Evolutionary conservation across 306 rosid species (phyloP), one percentile per base, ranked within the genome.

Genomic region (Quercus bicolor): DNA sequence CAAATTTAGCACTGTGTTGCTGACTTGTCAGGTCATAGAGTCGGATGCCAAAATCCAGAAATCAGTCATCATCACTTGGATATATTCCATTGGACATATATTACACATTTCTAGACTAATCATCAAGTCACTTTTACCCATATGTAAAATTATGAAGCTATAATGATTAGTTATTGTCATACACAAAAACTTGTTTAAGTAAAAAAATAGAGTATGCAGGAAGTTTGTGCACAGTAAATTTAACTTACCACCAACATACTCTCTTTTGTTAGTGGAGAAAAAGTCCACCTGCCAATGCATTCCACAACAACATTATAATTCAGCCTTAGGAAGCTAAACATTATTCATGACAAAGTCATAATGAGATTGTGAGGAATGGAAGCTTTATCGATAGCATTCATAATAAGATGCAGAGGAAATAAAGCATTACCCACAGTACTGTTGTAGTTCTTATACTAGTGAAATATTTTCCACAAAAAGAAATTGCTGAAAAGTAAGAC

Each of bases 211-310:
- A 10, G 53, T 48, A 48, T 48, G 53, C 53, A 48, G 14, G 53
- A 48, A 48, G 53, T 48, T 48, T 48, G 53, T 48, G 53, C 53
- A 48, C 53, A 3, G 53, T 48, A 48, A 48, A 12, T 48, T 48
- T 48, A 3, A 48, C 53, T 48, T 48, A 48, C 53, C 16, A 0
- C 53, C 79, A 93, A 74, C 98, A 93, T 91, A 75, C 84, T 85
- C 64, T 91, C 95, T 84, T 91, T 91, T 40, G 92, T 73, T 45
- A 84, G 80, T 5, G 98, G 98, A 80, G 92, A 78, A 83, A 93
- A 93, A 7, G 95, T 77, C 98, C 98, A 93, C 88, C 98, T 93
- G 94, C 80, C 69, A 68, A 84, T 53, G 34, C 70, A 76, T 75
- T 80, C 72, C 77, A 56, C 19, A 73, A 83, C 54, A 74, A 77